Evolutionary conservation across 2,329 filamentous ascomycete species (phyloP), one percentile per base, ranked within the genome.

Genomic region (Trichoderma atroviride): DNA sequence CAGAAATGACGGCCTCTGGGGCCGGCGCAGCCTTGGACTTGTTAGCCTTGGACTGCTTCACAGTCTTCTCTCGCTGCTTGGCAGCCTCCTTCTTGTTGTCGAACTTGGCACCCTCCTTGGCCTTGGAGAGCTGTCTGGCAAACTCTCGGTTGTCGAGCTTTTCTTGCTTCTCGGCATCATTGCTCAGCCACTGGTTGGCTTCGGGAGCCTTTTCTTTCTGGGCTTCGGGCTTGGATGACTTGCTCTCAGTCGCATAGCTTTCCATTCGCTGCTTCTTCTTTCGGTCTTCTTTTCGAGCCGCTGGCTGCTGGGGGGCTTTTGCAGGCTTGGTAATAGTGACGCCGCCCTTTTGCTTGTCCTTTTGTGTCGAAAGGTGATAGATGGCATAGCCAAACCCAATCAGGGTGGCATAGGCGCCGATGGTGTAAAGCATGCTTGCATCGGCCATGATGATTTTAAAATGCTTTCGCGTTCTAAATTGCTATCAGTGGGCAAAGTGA

Each of bases 91-190:
- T 77, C 78, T 86, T 85, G 74, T 81, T 79, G 70, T 80, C 82
- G 74, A 88, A 86, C 75, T 87, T 87, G 71, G 86, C 87, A 70
- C 92, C 92, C 73, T 91, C 85, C 82, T 93, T 91, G 62, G 90
- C 86, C 74, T 87, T 90, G 69, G 88, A 83, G 73, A 96, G 85
- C 78, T 92, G 90, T 75, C 87, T 87, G 37, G 93, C 93, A 78
- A 96, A 95, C 73, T 94, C 91, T 75, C 86, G 87, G 78, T 91
- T 91, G 76, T 90, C 89, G 56, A 87, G 87, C 70, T 91, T 88
- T 69, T 91, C 85, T 7, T 81, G 79, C 69, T 83, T 83, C 60
- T 83, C 79, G 27, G 79, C 74, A 52, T 76, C 71, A 55, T 61
- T 80, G 70, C 74, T 77, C 61, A 77, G 70, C 57, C 74, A 73